Conservation (phyloP, 768 basidiomycete species). For the Chalciporus pseudorubinellus region DNA sequence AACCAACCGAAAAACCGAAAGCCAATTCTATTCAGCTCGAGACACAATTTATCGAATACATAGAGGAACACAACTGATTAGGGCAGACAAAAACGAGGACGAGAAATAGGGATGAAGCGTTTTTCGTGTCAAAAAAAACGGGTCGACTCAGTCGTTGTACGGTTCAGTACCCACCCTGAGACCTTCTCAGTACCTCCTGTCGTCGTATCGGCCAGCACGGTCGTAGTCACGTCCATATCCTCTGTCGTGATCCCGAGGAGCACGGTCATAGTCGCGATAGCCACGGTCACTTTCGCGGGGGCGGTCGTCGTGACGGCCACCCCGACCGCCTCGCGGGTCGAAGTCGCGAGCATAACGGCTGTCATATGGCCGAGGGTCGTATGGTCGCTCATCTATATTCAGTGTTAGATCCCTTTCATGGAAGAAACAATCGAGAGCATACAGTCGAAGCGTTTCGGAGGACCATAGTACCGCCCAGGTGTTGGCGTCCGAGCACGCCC, state of each 20-base stretch:
- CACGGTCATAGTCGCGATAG: conserved; percentile 35
- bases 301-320: conserved; percentile 42
- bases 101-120: not conserved
- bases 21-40: conserved; percentile 20
- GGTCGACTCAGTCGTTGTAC: not conserved
- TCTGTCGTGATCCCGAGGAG: conserved; percentile 35
- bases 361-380: conserved; percentile 91
- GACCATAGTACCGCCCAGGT: conserved; percentile 92
- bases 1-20: conserved; percentile 5
- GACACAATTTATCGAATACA: conserved; percentile 21
- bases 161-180: not conserved
- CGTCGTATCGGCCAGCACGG: conserved; percentile 41
- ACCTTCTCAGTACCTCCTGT: conserved; percentile 38
- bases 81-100: not conserved
- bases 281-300: conserved; percentile 37
- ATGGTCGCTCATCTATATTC: conserved; percentile 71
- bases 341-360: conserved; percentile 74
- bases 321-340: conserved; percentile 48
- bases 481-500: conserved; percentile 90
- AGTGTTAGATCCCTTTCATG: not conserved
- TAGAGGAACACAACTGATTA: conserved; percentile 12
- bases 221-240: conserved; percentile 37
- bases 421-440: conserved; percentile 21
- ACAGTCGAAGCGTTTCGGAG: conserved; percentile 78
- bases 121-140: conserved; percentile 4